These are phyloP conservation scores for Colletotrichum scovillei DNA, from an alignment of 2,329 filamentous ascomycete genomes.

Conservation along the genomic window DNA sequence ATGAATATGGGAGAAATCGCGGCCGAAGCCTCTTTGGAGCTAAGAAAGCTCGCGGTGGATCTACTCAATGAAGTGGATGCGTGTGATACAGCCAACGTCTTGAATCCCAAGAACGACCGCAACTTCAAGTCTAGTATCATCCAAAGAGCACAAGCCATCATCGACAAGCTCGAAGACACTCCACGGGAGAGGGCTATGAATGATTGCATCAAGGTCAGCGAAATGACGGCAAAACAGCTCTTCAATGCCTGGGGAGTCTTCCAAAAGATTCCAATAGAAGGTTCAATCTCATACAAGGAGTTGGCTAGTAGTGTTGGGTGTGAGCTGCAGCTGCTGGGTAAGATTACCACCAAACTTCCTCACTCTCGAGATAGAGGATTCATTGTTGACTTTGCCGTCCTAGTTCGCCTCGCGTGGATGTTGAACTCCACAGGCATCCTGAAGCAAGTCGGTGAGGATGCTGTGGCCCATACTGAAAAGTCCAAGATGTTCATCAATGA, in stretches of 20 bases:
- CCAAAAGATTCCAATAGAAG: constrained; percentile 43
- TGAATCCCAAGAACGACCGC: background rate
- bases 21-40: background rate
- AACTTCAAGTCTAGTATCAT: background rate
- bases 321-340: constrained; percentile 42
- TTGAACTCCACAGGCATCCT: constrained; percentile 38
- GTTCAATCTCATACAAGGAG: constrained; percentile 41
- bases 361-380: background rate
- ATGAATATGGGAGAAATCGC: background rate
- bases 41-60: background rate
- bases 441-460: constrained; percentile 33
- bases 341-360: background rate
- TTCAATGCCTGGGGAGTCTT: constrained; percentile 48
- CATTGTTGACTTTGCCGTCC: constrained; percentile 29
- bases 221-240: constrained; percentile 35
- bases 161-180: background rate
- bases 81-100: background rate
- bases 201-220: background rate
- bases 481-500: constrained; percentile 31
- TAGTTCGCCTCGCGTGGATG: constrained; percentile 12
- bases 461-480: constrained; percentile 38
- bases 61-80: background rate
- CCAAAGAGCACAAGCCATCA: background rate
- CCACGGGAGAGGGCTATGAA: background rate
- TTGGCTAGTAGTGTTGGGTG: constrained; percentile 43